Evolutionary conservation across 2,329 filamentous ascomycete species (phyloP).

Genomic region (Trichophyton verrucosum): DNA sequence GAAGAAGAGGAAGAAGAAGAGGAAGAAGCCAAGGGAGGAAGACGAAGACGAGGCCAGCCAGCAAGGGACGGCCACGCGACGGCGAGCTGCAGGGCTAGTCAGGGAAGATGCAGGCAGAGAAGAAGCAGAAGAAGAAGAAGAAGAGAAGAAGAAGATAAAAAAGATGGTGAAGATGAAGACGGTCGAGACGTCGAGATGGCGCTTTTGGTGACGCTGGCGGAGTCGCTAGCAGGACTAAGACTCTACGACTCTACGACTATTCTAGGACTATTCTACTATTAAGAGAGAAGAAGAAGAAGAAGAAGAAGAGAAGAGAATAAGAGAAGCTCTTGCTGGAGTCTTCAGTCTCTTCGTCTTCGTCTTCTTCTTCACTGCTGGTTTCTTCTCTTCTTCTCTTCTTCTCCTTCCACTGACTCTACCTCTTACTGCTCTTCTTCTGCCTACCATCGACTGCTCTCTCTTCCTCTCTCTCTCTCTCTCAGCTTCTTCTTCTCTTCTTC

Average conservation of each 20-base stretch:
- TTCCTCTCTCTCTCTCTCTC: background rate
- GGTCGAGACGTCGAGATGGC: background rate
- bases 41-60: background rate
- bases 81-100: background rate
- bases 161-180: background rate
- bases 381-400: too few relatives aligned
- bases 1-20: background rate
- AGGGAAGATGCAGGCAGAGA: background rate
- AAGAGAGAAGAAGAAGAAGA: background rate
- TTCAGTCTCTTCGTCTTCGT: background rate
- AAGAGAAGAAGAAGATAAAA: background rate
- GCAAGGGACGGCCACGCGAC: slow-evolving; percentile 2
- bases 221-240: too few relatives aligned
- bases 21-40: background rate
- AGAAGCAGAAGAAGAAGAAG: background rate
- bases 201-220: too few relatives aligned
- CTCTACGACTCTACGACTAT: too few relatives aligned
- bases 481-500: background rate
- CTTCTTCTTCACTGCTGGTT: background rate
- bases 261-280: too few relatives aligned
- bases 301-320: too few relatives aligned
- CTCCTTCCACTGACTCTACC: background rate
- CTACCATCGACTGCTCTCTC: background rate
- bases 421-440: background rate
- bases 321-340: too few relatives aligned